These are phyloP conservation scores for Oryza meyeriana DNA, from an alignment of 176 grass and related monocot genomes.

Conservation along the genomic window DNA sequence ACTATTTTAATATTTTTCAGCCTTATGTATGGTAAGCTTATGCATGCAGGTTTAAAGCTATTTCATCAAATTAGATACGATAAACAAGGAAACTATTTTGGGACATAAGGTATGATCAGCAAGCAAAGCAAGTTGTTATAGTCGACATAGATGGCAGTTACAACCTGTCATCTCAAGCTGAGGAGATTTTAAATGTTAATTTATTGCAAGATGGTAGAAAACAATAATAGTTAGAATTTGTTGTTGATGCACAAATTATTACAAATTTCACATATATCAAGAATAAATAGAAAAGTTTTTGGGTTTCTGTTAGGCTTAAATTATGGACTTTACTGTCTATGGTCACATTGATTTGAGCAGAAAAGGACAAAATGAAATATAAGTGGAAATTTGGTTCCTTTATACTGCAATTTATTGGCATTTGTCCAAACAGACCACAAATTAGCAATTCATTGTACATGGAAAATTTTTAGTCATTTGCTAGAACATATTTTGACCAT, in stretches of 20 bases:
- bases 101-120: background rate
- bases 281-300: background rate
- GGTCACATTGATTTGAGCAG: background rate
- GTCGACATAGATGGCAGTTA: background rate
- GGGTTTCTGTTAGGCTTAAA: background rate
- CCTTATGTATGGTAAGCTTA: no score
- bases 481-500: background rate
- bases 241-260: slow-evolving; percentile 20
- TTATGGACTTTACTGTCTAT: background rate
- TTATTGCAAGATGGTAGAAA: slow-evolving; percentile 18
- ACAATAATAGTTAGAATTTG: background rate
- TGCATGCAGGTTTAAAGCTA: no score
- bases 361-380: background rate
- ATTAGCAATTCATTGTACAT: background rate
- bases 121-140: background rate
- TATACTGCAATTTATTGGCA: background rate
- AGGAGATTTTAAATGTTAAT: slow-evolving; percentile 5
- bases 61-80: no score
- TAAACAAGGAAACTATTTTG: no score
- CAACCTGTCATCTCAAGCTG: background rate
- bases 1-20: no score
- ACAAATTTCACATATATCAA: background rate
- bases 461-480: background rate
- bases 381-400: background rate
- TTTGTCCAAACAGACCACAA: background rate